phyloP scores from a whole-genome alignment of 192 early-diverging fungal species.

The Gigaspora rosea region DNA sequence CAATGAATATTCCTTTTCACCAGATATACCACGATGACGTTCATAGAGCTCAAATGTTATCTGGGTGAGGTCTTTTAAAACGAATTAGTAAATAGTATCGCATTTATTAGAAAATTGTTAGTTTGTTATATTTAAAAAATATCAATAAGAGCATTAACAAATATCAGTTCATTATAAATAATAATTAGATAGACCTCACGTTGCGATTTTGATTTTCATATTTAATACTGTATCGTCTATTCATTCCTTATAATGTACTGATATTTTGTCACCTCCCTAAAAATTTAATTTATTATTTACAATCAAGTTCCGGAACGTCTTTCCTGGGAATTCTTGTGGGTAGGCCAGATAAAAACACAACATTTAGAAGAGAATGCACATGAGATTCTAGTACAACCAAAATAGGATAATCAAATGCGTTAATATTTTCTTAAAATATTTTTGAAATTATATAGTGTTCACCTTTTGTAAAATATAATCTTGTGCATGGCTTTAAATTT shows the following conservation, averaged over 20 bases:
- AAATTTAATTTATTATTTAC: slow-evolving; percentile 47
- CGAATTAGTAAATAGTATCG: neutral
- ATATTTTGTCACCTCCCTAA: no score
- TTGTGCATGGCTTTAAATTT: slow-evolving; percentile 59
- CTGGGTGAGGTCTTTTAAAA: slow-evolving; percentile 80
- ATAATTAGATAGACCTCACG: no score
- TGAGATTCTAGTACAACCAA: slow-evolving; percentile 66
- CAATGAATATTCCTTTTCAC: slow-evolving; percentile 81
- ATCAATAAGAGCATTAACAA: no score
- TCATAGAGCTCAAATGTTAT: slow-evolving; percentile 98
- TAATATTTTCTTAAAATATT: neutral
- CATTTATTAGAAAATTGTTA: no score
- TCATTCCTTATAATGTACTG: no score
- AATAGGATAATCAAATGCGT: neutral
- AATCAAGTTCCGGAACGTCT: slow-evolving; percentile 87
- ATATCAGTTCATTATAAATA: no score
- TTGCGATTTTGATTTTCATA: no score
- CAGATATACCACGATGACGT: slow-evolving; percentile 45
- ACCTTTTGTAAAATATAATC: slow-evolving; percentile 96
- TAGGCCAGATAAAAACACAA: slow-evolving; percentile 84
- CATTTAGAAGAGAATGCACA: slow-evolving; percentile 89
- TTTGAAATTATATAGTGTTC: neutral
- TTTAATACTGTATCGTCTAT: no score
- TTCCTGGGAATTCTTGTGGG: slow-evolving; percentile 66
- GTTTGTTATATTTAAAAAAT: no score